phyloP scores from a whole-genome alignment of 164 flowering plant genomes.

The Vitis riparia region DNA sequence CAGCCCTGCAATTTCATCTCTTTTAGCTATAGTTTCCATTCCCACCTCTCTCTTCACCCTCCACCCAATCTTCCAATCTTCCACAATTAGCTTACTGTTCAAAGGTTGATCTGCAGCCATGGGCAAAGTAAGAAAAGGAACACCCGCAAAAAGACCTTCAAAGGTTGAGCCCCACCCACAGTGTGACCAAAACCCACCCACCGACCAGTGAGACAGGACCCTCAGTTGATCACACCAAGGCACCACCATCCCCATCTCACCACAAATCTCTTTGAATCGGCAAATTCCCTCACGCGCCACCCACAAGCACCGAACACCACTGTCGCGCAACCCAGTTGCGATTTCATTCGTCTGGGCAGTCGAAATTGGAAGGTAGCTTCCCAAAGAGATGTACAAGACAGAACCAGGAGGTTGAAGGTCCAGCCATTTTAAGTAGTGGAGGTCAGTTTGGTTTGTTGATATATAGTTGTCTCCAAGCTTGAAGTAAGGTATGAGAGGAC shows the following conservation, averaged over 20 bases:
- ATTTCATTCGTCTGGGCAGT: slow-evolving; percentile 36
- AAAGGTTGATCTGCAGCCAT: slow-evolving; percentile 33
- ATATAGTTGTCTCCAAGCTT: not conserved
- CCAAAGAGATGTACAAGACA: slow-evolving; percentile 36
- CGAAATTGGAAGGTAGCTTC: slow-evolving; percentile 38
- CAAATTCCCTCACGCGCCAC: slow-evolving; percentile 40
- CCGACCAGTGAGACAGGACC: slow-evolving; percentile 42
- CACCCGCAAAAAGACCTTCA: slow-evolving; percentile 36
- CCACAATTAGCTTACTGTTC: slow-evolving; percentile 38
- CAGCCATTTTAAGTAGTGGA: slow-evolving; percentile 19
- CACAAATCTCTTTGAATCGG: slow-evolving; percentile 12
- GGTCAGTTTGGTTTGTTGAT: not conserved
- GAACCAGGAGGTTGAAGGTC: slow-evolving; percentile 26
- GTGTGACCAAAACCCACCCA: slow-evolving; percentile 57
- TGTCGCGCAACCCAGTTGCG: slow-evolving; percentile 22
- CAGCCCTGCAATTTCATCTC: slow-evolving; percentile 26
- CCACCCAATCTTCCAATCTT: slow-evolving; percentile 50
- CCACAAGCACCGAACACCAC: slow-evolving; percentile 33
- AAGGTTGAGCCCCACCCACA: slow-evolving; percentile 54
- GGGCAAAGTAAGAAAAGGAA: slow-evolving; percentile 46
- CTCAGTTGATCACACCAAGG: slow-evolving; percentile 55
- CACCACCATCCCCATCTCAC: slow-evolving; percentile 30
- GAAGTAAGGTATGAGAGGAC: slow-evolving; percentile 31
- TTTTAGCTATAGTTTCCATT: slow-evolving; percentile 6
- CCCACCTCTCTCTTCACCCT: slow-evolving; percentile 16